Conservation (phyloP, 352 stramenopile genomes). For the Phytophthora rubi region DNA sequence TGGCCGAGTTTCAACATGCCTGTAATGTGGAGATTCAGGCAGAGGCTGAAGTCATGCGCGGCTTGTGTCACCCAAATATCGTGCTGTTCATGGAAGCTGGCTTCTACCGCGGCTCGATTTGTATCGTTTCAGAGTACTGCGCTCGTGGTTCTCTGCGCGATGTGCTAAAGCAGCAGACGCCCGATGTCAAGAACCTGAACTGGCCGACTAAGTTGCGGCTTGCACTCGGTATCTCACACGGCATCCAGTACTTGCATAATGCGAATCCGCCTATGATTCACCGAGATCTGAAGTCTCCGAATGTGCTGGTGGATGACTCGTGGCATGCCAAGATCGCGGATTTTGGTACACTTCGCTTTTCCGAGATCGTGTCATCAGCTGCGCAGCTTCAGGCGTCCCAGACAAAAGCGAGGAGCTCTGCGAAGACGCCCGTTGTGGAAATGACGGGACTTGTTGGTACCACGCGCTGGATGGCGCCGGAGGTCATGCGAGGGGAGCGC, state of each 20-base stretch:
- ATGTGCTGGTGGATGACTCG: conserved; percentile 89
- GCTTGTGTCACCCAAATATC: conserved; percentile 85
- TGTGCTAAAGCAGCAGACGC: conserved; percentile 79
- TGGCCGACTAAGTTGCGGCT: conserved; percentile 86
- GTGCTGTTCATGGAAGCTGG: conserved; percentile 90
- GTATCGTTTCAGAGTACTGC: conserved; percentile 97
- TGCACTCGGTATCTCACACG: conserved; percentile 78
- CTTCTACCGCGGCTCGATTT: conserved; percentile 88
- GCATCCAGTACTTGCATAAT: conserved; percentile 92
- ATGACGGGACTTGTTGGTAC: conserved; percentile 91
- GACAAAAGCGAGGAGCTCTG: conserved; percentile 23
- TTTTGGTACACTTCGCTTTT: conserved; percentile 87
- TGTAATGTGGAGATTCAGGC: conserved; percentile 88
- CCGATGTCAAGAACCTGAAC: conserved; percentile 71
- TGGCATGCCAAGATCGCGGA: conserved; percentile 93
- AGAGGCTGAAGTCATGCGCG: conserved; percentile 84
- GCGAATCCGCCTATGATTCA: conserved; percentile 91
- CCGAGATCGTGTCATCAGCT: conserved; percentile 83
- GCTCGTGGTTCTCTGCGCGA: conserved; percentile 95
- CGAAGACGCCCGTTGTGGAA: conserved; percentile 53
- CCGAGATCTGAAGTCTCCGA: conserved; percentile 91
- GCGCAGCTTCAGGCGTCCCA: conserved; percentile 54
- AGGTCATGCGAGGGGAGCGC: conserved; percentile 88
- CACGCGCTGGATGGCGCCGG: conserved; percentile 89
- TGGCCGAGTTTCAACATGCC: conserved; percentile 80